These are phyloP conservation scores for Amaranthus hypochondriacus DNA, from an alignment of 148 eudicot species.

Conservation along the genomic window DNA sequence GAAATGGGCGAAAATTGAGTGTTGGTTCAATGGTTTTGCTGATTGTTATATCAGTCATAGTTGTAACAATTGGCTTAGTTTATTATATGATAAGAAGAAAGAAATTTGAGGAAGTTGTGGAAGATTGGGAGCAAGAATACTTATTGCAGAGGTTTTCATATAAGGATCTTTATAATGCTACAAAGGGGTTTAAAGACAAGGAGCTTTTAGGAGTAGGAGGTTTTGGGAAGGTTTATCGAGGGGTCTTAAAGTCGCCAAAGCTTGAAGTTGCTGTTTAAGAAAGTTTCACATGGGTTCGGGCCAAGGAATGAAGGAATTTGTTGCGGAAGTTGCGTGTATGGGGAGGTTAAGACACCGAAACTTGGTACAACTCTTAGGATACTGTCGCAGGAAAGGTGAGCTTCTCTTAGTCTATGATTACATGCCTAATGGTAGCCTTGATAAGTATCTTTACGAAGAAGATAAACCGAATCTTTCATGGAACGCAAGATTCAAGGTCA, in stretches of 20 bases:
- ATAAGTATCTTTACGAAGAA: constrained; percentile 24
- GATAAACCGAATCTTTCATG: constrained; percentile 23
- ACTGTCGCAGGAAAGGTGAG: too few species aligned
- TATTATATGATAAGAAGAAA: constrained; percentile 28
- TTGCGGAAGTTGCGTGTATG: constrained; percentile 32
- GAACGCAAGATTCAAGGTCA: constrained; percentile 27
- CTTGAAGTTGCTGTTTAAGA: constrained; percentile 32
- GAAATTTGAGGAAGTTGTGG: constrained; percentile 42
- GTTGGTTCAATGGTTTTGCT: constrained; percentile 12
- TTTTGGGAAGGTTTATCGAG: constrained; percentile 36
- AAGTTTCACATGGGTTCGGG: constrained; percentile 33
- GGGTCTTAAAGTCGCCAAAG: constrained; percentile 24
- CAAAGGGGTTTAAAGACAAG: constrained; percentile 43
- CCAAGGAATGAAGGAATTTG: constrained; percentile 37
- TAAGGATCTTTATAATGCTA: constrained; percentile 40
- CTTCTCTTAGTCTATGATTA: too few species aligned
- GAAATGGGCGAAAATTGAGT: not conserved
- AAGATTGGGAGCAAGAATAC: constrained; percentile 47
- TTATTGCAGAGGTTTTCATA: constrained; percentile 39
- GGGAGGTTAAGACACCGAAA: constrained; percentile 6
- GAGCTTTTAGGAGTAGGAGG: constrained; percentile 34
- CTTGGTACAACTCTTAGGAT: too few species aligned
- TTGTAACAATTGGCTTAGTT: constrained; percentile 1
- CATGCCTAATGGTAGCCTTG: constrained; percentile 30
- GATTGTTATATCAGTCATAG: constrained; percentile 9